phyloP scores from a whole-genome alignment of 2,329 filamentous ascomycete species.

The Calonectria honghensis region DNA sequence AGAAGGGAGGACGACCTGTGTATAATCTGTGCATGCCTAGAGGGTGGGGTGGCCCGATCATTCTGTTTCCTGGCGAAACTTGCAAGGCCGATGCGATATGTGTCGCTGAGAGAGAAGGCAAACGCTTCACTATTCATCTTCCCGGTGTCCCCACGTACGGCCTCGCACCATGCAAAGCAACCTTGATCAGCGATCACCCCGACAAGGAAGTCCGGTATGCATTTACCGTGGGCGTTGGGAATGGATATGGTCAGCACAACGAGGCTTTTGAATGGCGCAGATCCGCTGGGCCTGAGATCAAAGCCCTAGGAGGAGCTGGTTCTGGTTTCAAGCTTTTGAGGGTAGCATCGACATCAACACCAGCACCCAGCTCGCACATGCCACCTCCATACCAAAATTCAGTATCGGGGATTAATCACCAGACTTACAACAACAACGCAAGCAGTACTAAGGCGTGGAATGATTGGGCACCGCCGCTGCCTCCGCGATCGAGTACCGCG shows the following conservation, averaged over 20 bases:
- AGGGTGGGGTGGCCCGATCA: slow-evolving; percentile 1
- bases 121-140: slow-evolving; percentile 6
- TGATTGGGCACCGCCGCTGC: background rate
- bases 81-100: slow-evolving; percentile 12
- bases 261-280: slow-evolving; percentile 14
- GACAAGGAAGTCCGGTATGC: background rate
- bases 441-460: background rate
- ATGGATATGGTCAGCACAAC: background rate
- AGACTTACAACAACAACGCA: background rate
- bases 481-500: background rate
- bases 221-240: background rate
- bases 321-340: slow-evolving; percentile 12
- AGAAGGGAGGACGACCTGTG: background rate
- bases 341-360: background rate
- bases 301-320: background rate
- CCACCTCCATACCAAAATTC: background rate
- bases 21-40: slow-evolving; percentile 14
- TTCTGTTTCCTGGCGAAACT: slow-evolving; percentile 10
- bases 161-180: slow-evolving; percentile 7
- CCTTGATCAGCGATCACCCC: slow-evolving; percentile 1
- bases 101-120: background rate
- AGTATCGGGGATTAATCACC: background rate
- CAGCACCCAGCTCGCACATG: background rate
- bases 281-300: background rate
- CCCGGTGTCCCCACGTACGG: background rate